These are phyloP conservation scores for Calycina herbarum DNA, from an alignment of 2,329 filamentous ascomycete species.

Conservation along the genomic window DNA sequence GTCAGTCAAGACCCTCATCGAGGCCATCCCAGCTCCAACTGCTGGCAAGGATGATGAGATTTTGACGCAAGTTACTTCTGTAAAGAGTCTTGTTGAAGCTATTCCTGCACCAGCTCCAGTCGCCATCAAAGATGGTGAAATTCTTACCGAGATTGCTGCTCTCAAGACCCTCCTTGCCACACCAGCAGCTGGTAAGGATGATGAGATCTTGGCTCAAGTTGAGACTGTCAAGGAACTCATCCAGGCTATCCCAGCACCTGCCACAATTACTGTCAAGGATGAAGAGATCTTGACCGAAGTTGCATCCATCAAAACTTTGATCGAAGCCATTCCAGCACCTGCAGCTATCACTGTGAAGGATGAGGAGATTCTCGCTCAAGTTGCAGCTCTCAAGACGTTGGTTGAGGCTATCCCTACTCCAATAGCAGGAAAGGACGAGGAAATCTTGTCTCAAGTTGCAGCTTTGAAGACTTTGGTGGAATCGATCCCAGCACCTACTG, in stretches of 20 bases:
- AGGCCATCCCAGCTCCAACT: conserved; percentile 16
- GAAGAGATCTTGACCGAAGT: conserved; percentile 18
- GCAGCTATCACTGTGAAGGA: conserved; percentile 12
- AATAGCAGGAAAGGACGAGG: conserved; percentile 14
- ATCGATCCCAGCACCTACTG: background rate
- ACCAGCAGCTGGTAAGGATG: conserved; percentile 8
- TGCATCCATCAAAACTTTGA: conserved; percentile 8
- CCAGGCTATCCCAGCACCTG: conserved; percentile 12
- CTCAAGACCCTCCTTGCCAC: conserved; percentile 14
- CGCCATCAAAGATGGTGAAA: conserved; percentile 9
- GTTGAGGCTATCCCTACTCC: conserved; percentile 21
- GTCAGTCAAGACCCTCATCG: conserved; percentile 8
- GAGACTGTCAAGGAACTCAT: conserved; percentile 12
- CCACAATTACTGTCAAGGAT: conserved; percentile 13
- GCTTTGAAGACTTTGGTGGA: conserved; percentile 12
- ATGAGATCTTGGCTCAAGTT: conserved; percentile 13
- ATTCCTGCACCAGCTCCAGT: conserved; percentile 13
- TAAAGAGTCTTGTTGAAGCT: background rate
- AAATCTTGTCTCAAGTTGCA: conserved; percentile 9
- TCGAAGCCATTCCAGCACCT: conserved; percentile 16
- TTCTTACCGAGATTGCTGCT: conserved; percentile 13
- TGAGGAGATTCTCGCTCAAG: conserved; percentile 12
- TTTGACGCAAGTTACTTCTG: conserved; percentile 10
- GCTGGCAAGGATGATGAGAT: conserved; percentile 11
- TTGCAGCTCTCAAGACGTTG: conserved; percentile 17